Conservation (phyloP, 306 rosid species). For the Sesbania bispinosa region DNA sequence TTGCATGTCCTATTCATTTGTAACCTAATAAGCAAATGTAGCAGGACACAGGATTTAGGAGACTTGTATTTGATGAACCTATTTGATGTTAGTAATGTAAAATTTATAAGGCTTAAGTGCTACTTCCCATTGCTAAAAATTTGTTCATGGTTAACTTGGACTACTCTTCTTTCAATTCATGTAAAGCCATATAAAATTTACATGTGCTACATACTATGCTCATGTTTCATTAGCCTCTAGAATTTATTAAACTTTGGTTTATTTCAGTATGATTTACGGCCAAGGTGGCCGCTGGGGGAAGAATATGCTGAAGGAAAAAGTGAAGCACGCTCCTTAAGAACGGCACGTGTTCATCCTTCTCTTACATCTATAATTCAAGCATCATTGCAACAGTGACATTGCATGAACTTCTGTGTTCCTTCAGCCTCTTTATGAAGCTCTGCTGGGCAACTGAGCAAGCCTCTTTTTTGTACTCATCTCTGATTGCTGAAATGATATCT, state of each 20-base stretch:
- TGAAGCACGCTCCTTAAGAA: conserved; percentile 73
- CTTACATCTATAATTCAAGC: conserved; percentile 82
- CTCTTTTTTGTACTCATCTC: not conserved
- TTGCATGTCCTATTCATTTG: not conserved
- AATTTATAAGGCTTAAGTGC: not conserved
- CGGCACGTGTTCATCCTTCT: conserved; percentile 88
- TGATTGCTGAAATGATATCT: not conserved
- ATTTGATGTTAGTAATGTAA: not conserved
- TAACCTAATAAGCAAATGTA: not conserved
- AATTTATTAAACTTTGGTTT: not conserved
- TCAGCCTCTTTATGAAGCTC: not conserved
- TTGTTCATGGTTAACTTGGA: conserved; percentile 3
- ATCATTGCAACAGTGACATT: conserved; percentile 50
- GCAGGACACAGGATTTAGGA: not conserved
- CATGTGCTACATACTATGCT: not conserved
- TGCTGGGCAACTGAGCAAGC: not conserved
- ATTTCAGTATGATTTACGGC: conserved; percentile 77
- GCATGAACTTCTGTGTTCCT: conserved; percentile 21
- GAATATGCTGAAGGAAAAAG: conserved; percentile 82
- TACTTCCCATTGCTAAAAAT: not conserved
- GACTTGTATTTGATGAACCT: not conserved
- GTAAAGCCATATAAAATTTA: not conserved
- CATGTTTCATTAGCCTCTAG: not conserved
- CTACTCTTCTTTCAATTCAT: not conserved
- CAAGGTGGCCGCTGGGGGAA: conserved; percentile 95